Percentiles rank a stretch among this genome's conserved stretches.
phyloP scores from a whole-genome alignment of 2,329 filamentous ascomycete genomes.

The Neopestalotiopsis clavispora region DNA sequence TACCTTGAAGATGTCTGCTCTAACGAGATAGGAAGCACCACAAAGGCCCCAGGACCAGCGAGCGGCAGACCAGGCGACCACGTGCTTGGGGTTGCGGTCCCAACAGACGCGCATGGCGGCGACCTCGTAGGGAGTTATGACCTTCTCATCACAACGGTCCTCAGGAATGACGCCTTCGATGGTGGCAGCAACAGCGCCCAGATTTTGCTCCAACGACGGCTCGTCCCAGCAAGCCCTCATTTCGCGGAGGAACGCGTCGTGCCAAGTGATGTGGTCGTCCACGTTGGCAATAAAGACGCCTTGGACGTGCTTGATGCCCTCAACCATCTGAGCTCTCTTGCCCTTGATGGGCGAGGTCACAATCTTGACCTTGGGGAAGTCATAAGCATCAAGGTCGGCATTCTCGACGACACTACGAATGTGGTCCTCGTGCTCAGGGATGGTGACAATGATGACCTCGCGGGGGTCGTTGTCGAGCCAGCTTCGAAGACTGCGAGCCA shows the following conservation, averaged over 20 bases:
- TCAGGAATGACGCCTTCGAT: constrained; percentile 15
- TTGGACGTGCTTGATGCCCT: neutral
- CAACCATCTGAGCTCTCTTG: neutral
- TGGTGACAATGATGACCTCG: neutral
- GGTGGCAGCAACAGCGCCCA: neutral
- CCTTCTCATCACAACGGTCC: constrained; percentile 1
- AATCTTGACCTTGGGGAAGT: neutral
- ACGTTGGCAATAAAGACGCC: neutral
- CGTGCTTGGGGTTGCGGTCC: constrained; percentile 1
- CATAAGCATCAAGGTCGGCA: constrained; percentile 13
- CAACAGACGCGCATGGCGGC: constrained; percentile 11
- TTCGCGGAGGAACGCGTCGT: neutral
- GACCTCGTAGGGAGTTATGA: constrained; percentile 18
- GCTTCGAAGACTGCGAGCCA: neutral
- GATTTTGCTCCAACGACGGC: neutral
- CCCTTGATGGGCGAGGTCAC: neutral
- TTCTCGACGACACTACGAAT: constrained; percentile 17
- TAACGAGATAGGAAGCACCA: neutral
- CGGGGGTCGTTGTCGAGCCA: neutral
- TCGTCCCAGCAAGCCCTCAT: neutral
- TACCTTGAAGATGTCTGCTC: neutral
- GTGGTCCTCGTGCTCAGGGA: neutral
- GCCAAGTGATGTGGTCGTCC: neutral
- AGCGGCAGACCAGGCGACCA: constrained; percentile 7
- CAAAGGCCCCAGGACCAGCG: constrained; percentile 12